Conservation (phyloP, 805 yeast species). For the Priceomyces castillae region DNA sequence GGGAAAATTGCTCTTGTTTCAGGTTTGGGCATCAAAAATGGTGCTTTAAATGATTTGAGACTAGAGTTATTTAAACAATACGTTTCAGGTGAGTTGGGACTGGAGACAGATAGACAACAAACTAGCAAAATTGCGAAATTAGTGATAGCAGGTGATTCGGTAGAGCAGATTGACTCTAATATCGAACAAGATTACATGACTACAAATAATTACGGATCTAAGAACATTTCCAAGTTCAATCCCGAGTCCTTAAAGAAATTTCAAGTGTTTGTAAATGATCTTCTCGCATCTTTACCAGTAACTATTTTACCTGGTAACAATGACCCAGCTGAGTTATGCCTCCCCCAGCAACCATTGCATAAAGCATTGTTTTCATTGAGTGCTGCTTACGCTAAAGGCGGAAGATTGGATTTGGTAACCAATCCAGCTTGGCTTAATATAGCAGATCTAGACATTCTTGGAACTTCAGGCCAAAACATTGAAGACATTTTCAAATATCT, state of each 20-base stretch:
- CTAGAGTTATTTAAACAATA: constrained; percentile 64
- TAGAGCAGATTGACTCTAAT: constrained; percentile 32
- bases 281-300: constrained; percentile 62
- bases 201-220: constrained; percentile 48
- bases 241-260: constrained; percentile 50
- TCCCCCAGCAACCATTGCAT: constrained; percentile 93
- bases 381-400: constrained; percentile 40
- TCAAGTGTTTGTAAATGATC: constrained; percentile 55
- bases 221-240: constrained; percentile 51
- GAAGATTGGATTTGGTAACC: constrained; percentile 26
- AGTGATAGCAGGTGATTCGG: constrained; percentile 72
- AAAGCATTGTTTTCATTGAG: constrained; percentile 59
- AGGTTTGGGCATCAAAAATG: constrained; percentile 62
- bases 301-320: constrained; percentile 78
- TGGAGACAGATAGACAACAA: constrained; percentile 19
- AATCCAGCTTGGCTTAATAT: constrained; percentile 76
- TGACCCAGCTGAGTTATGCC: constrained; percentile 80
- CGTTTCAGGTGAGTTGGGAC: constrained; percentile 66
- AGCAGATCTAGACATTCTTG: constrained; percentile 57
- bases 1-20: constrained; percentile 69
- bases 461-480: constrained; percentile 83
- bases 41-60: constrained; percentile 40
- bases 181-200: constrained; percentile 29
- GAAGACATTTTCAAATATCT: constrained; percentile 72
- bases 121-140: constrained; percentile 45